Evolutionary conservation across 2,329 filamentous ascomycete species (phyloP).

Genomic region (Tolypocladium inflatum): DNA sequence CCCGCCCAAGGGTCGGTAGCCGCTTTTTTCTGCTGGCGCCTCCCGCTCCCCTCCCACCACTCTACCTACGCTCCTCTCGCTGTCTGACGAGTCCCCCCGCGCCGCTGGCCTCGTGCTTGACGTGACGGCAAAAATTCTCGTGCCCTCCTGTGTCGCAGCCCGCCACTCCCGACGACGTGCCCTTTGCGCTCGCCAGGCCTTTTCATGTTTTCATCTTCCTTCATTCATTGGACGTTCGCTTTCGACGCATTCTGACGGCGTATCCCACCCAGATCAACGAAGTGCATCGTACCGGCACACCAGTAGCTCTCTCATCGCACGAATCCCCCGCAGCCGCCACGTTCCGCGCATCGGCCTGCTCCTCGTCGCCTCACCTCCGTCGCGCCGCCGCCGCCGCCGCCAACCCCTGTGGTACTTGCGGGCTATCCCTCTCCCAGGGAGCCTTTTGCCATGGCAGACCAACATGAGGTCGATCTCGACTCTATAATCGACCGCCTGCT

Average conservation of each 20-base stretch:
- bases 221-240: background rate
- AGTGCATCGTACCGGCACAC: conserved; percentile 22
- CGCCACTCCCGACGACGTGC: background rate
- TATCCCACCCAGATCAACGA: conserved; percentile 13
- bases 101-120: background rate
- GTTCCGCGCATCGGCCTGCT: conserved; percentile 17
- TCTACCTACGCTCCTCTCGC: background rate
- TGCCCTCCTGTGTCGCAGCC: background rate
- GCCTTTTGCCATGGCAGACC: conserved; percentile 46
- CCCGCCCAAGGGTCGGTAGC: conserved; percentile 4
- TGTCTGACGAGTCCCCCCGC: background rate
- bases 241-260: background rate
- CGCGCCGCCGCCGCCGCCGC: conserved; percentile 14
- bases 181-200: background rate
- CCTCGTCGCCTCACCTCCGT: conserved; percentile 12
- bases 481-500: conserved; percentile 98
- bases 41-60: conserved; percentile 3
- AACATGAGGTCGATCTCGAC: conserved; percentile 92
- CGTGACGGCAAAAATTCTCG: background rate
- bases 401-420: conserved; percentile 19
- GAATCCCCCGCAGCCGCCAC: conserved; percentile 17
- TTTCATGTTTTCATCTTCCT: background rate
- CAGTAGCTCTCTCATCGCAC: conserved; percentile 13
- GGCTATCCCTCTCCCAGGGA: conserved; percentile 29
- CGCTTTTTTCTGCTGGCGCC: conserved; percentile 3